A percentile compares a stretch with the other conserved stretches of the same genome.
phyloP scores from a whole-genome alignment of 2,329 filamentous ascomycete species.

The Colletotrichum sp. region DNA sequence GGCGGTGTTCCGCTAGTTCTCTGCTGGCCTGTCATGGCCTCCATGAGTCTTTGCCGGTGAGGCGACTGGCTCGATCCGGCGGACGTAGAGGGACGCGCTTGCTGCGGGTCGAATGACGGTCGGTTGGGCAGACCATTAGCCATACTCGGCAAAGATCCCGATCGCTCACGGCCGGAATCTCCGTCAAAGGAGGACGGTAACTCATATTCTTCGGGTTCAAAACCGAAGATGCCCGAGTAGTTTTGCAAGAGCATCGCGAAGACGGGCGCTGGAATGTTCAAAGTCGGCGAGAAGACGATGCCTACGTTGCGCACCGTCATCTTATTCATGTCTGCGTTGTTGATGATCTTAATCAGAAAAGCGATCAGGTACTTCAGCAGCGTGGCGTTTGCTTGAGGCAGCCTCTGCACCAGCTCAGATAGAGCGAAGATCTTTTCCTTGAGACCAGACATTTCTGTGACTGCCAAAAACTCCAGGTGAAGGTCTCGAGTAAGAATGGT shows the following conservation, averaged over 20 bases:
- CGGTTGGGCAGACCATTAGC: conserved; percentile 28
- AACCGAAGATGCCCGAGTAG: conserved; percentile 83
- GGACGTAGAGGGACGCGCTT: conserved; percentile 54
- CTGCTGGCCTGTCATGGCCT: conserved; percentile 39
- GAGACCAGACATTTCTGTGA: conserved; percentile 79
- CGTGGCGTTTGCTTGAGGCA: conserved; percentile 82
- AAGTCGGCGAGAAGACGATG: conserved; percentile 95
- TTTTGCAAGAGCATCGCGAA: conserved; percentile 95
- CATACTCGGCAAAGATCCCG: conserved; percentile 19
- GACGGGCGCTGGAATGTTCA: conserved; percentile 94
- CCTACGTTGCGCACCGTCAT: conserved; percentile 98
- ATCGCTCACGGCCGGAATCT: conserved; percentile 28
- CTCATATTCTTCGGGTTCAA: conserved; percentile 69
- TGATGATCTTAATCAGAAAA: conserved; percentile 91
- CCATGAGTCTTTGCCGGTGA: conserved; percentile 54
- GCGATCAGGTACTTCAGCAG: conserved; percentile 84
- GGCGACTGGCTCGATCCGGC: conserved; percentile 52
- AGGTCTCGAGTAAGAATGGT: conserved; percentile 91
- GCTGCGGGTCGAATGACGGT: conserved; percentile 32
- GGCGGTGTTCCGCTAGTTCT: conserved; percentile 50
- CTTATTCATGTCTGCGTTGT: conserved; percentile 89
- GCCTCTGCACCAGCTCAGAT: conserved; percentile 77
- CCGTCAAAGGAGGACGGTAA: conserved; percentile 49
- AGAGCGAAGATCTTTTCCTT: conserved; percentile 79
- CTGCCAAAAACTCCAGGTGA: conserved; percentile 85